Conservation (phyloP, 805 yeast genomes). For the Osmozyma mogii region DNA sequence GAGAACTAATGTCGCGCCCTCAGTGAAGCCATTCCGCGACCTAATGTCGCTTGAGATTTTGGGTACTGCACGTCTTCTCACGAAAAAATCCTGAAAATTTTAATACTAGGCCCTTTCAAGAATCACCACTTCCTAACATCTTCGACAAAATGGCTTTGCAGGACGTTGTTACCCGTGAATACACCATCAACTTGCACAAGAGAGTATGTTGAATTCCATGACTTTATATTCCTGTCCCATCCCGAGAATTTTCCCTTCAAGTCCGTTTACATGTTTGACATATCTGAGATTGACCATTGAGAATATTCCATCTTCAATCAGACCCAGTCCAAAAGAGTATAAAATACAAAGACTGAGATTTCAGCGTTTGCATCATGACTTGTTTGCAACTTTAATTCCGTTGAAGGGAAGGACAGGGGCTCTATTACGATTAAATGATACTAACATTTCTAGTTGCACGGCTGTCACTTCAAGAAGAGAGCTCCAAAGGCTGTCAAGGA, state of each 20-base stretch:
- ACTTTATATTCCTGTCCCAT: no score
- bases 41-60: background rate
- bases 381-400: no score
- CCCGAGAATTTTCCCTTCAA: no score
- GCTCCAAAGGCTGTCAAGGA: constrained; percentile 99
- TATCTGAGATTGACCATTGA: no score
- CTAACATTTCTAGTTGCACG: constrained; percentile 72
- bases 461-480: constrained; percentile 98
- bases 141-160: constrained; percentile 67
- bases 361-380: no score
- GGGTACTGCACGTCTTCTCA: constrained; percentile 9
- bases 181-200: constrained; percentile 99
- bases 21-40: background rate
- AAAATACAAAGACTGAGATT: no score
- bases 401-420: background rate
- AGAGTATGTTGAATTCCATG: constrained; percentile 59
- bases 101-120: constrained; percentile 1
- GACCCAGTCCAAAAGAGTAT: no score
- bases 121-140: constrained; percentile 11
- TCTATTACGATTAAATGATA: constrained; percentile 14
- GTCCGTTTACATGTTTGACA: no score
- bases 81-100: constrained; percentile 14
- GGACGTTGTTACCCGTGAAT: constrained; percentile 99
- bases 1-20: no score
- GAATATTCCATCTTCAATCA: no score